phyloP scores from a whole-genome alignment of 176 grass and related monocot species.

The Oryza glumipatula region DNA sequence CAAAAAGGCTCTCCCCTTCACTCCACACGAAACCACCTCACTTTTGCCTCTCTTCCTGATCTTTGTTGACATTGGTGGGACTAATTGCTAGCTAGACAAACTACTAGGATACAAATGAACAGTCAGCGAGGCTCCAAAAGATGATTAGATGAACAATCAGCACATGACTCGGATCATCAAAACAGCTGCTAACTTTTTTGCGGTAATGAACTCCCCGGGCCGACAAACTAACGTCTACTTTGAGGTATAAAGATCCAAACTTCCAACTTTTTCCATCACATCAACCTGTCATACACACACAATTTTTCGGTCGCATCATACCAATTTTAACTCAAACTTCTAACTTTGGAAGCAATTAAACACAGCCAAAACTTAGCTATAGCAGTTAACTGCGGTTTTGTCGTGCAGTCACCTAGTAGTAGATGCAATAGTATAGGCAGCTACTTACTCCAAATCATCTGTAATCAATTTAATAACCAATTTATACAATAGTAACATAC shows the following conservation, averaged over 20 bases:
- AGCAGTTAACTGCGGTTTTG: neutral
- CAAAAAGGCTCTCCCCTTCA: neutral
- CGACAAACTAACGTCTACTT: neutral
- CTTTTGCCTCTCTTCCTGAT: neutral
- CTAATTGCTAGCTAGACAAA: neutral
- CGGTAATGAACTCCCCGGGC: neutral
- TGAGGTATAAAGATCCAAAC: neutral
- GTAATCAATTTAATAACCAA: no score
- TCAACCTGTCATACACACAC: no score
- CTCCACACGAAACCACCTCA: neutral
- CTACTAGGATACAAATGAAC: neutral
- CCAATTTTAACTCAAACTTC: no score
- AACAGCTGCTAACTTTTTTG: neutral
- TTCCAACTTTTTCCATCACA: no score
- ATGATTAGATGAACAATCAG: neutral
- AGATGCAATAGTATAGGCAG: no score
- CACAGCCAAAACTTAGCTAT: neutral
- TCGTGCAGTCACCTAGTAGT: neutral
- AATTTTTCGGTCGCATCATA: no score
- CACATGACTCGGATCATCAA: neutral
- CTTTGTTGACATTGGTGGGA: neutral
- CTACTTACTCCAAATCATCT: no score
- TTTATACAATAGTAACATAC: no score
- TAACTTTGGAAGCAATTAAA: no score
- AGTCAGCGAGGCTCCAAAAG: neutral